Conservation (phyloP, 2,329 filamentous ascomycete genomes). For the Colletotrichum eremochloae region DNA sequence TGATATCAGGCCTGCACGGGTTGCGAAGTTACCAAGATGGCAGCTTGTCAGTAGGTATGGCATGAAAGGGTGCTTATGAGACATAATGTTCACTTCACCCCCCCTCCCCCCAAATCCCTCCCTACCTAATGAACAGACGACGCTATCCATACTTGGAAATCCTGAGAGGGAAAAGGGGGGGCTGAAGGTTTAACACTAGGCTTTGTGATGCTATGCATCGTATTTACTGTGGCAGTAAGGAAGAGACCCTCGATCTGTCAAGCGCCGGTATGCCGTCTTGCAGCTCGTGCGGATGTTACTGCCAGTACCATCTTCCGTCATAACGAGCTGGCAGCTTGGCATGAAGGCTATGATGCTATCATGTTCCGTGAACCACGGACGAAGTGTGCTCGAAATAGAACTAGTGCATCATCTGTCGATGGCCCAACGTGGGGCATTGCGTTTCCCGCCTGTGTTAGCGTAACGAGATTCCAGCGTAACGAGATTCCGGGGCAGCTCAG, state of each 20-base stretch:
- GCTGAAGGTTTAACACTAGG: background rate
- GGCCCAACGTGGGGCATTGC: background rate
- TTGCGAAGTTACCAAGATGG: background rate
- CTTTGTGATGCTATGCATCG: background rate
- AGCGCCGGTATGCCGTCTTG: background rate
- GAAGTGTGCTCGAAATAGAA: background rate
- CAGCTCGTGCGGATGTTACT: background rate
- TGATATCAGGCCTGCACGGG: slow-evolving; percentile 1
- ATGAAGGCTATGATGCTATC: background rate
- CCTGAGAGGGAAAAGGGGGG: background rate
- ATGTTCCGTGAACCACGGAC: background rate
- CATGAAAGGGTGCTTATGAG: slow-evolving; percentile 11
- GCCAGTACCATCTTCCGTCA: background rate
- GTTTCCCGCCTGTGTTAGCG: background rate
- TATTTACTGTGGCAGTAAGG: background rate
- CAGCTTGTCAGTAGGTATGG: slow-evolving; percentile 20
- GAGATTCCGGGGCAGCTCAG: background rate
- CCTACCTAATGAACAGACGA: background rate
- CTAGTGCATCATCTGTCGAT: background rate
- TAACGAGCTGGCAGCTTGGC: background rate
- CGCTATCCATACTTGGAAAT: slow-evolving; percentile 1
- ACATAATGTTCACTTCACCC: background rate
- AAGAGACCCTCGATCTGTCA: background rate
- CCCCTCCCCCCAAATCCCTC: background rate
- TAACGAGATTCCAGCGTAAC: background rate